Percentiles rank a stretch among this genome's conserved stretches.
These are phyloP conservation scores for Phytopythium aichiense DNA, from an alignment of 352 stramenopile species.

Conservation along the genomic window DNA sequence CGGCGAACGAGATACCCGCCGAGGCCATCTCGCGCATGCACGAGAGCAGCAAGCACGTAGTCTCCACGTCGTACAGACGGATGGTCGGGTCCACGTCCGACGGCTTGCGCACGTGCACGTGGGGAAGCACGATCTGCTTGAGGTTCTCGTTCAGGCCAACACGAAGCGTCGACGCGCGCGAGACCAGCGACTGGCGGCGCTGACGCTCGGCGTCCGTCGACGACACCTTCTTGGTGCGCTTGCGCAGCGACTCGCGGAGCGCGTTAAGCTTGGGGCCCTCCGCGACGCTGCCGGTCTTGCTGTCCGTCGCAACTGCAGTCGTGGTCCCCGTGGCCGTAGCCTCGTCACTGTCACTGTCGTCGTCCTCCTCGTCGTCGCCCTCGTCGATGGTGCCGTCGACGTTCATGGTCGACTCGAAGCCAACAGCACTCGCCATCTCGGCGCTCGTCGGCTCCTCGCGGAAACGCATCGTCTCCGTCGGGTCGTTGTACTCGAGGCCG, in stretches of 20 bases:
- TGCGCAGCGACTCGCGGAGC: conserved; percentile 51
- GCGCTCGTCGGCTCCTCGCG: conserved; percentile 18
- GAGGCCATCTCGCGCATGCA: conserved; percentile 86
- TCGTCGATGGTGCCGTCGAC: conserved; percentile 38
- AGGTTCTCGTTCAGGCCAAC: conserved; percentile 56
- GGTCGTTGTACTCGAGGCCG: conserved; percentile 48
- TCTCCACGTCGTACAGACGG: conserved; percentile 77
- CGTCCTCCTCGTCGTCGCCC: conserved; percentile 44
- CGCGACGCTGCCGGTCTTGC: conserved; percentile 22
- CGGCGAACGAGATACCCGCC: conserved; percentile 77
- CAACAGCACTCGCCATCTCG: conserved; percentile 40
- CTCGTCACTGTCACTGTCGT: conserved; percentile 18
- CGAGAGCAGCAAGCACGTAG: conserved; percentile 69
- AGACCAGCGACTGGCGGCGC: conserved; percentile 32
- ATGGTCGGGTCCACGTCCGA: conserved; percentile 75
- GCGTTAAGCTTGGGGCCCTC: conserved; percentile 56
- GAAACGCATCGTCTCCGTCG: conserved; percentile 20
- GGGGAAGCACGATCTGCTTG: conserved; percentile 62
- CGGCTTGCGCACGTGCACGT: conserved; percentile 75
- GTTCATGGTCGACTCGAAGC: conserved; percentile 55
- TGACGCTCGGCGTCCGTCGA: conserved; percentile 7
- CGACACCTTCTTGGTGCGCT: conserved; percentile 23
- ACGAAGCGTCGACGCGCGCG: conserved; percentile 42
- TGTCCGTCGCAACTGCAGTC: conserved; percentile 1
- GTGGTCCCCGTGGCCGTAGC: conserved; percentile 8